phyloP scores from a whole-genome alignment of 352 stramenopile species.

The Phytopythium helicoides region DNA sequence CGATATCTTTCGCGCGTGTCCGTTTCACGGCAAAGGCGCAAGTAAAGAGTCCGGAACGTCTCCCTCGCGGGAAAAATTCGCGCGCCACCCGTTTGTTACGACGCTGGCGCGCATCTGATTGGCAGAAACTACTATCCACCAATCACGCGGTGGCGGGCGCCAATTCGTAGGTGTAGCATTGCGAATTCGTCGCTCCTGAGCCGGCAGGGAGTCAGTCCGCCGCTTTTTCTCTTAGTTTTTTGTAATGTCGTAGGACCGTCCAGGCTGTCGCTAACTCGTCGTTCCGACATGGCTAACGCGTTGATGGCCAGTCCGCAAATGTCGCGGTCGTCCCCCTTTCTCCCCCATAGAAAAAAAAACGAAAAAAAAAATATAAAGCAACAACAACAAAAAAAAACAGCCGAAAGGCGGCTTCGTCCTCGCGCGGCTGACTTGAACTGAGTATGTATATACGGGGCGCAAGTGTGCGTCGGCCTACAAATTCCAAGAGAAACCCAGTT shows the following conservation, averaged over 20 bases:
- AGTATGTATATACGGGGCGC: no score
- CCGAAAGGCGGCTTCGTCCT: neutral
- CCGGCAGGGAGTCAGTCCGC: no score
- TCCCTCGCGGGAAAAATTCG: no score
- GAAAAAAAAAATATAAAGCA: conserved; percentile 1
- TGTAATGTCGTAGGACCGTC: no score
- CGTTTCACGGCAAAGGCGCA: conserved; percentile 2
- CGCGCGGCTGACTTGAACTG: no score
- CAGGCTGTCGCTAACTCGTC: no score
- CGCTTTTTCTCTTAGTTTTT: no score
- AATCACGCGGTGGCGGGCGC: neutral
- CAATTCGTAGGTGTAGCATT: no score
- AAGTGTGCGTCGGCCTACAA: no score
- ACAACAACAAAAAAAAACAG: conserved; percentile 8
- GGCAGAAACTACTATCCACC: neutral
- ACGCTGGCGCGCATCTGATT: neutral
- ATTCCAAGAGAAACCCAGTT: no score
- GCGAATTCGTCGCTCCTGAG: no score
- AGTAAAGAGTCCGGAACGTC: no score
- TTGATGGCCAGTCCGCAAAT: neutral
- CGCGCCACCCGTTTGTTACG: conserved; percentile 6
- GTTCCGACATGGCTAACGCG: neutral
- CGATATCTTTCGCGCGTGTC: conserved; percentile 7
- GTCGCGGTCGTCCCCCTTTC: conserved; percentile 2
- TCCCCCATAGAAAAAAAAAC: neutral